phyloP scores from a whole-genome alignment of 2,329 filamentous ascomycete genomes.

The Paracoccidioides lutzii region DNA sequence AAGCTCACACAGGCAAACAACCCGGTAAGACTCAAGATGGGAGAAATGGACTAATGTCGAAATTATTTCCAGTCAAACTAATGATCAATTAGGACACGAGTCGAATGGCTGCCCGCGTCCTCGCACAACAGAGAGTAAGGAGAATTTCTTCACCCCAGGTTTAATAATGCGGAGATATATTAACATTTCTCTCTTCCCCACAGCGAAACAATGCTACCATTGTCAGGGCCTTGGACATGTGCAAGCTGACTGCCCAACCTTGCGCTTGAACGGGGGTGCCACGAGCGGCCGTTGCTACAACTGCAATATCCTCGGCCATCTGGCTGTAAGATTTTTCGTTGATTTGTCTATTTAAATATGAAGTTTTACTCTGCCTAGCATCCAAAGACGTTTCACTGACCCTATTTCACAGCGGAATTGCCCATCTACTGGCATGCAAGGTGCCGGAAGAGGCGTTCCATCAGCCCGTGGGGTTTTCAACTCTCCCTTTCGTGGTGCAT shows the following conservation, averaged over 20 bases:
- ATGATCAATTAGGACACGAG: constrained; percentile 57
- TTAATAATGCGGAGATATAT: constrained; percentile 9
- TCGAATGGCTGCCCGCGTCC: constrained; percentile 95
- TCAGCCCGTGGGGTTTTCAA: constrained; percentile 53
- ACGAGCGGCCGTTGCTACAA: constrained; percentile 88
- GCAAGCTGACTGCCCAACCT: constrained; percentile 95
- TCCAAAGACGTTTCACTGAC: background rate
- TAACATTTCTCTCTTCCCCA: constrained; percentile 10
- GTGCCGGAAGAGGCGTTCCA: constrained; percentile 50
- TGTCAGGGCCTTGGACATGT: constrained; percentile 97
- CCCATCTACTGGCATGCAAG: constrained; percentile 39
- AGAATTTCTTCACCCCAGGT: background rate
- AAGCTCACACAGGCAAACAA: constrained; percentile 28
- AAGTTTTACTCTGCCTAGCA: background rate
- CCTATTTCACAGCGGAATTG: constrained; percentile 21
- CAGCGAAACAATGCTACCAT: constrained; percentile 98
- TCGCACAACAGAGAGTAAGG: constrained; percentile 78
- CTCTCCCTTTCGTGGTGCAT: constrained; percentile 59
- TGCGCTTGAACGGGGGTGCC: constrained; percentile 71
- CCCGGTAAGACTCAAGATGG: constrained; percentile 25
- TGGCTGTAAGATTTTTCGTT: constrained; percentile 52
- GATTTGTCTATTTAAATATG: background rate
- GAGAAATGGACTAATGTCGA: constrained; percentile 11
- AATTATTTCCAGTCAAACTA: constrained; percentile 3
- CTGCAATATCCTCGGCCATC: constrained; percentile 83